A percentile compares a stretch with the other conserved stretches of the same genome.
These are phyloP conservation scores for Solioccasus polychromus DNA, from an alignment of 768 basidiomycete species.

Conservation along the genomic window DNA sequence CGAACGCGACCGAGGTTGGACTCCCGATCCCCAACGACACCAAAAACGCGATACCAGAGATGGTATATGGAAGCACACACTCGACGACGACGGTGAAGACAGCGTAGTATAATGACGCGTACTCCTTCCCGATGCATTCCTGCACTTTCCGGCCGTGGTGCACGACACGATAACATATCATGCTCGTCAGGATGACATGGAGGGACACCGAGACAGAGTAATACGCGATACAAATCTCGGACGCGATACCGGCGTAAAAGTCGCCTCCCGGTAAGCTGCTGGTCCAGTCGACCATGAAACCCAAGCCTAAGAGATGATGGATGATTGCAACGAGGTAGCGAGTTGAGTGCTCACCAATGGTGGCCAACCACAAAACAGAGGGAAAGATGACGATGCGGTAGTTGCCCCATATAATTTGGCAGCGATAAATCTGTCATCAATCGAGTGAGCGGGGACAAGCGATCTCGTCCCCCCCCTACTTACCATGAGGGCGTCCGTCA, in stretches of 20 bases:
- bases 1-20: slow-evolving; percentile 8
- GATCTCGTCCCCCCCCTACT: background rate
- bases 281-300: slow-evolving; percentile 9
- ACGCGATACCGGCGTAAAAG: slow-evolving; percentile 13
- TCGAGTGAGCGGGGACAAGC: background rate
- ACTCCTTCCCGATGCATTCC: slow-evolving; percentile 13
- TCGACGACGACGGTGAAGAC: slow-evolving; percentile 16
- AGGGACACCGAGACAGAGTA: slow-evolving; percentile 14
- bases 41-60: slow-evolving; percentile 24
- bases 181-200: slow-evolving; percentile 15
- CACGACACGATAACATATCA: slow-evolving; percentile 23
- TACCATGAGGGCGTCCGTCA: slow-evolving; percentile 34
- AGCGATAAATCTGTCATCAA: slow-evolving; percentile 37
- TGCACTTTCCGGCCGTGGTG: slow-evolving; percentile 5
- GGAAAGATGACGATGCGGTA: slow-evolving; percentile 12
- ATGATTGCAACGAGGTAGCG: background rate
- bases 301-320: slow-evolving; percentile 16
- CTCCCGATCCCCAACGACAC: slow-evolving; percentile 17
- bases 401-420: slow-evolving; percentile 33
- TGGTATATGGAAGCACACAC: slow-evolving; percentile 23
- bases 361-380: slow-evolving; percentile 20
- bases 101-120: slow-evolving; percentile 17
- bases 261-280: slow-evolving; percentile 16
- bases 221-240: slow-evolving; percentile 17
- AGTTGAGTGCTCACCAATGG: slow-evolving; percentile 14